phyloP scores from a whole-genome alignment of 2,329 filamentous ascomycete genomes.

The Setomelanomma holmii region DNA sequence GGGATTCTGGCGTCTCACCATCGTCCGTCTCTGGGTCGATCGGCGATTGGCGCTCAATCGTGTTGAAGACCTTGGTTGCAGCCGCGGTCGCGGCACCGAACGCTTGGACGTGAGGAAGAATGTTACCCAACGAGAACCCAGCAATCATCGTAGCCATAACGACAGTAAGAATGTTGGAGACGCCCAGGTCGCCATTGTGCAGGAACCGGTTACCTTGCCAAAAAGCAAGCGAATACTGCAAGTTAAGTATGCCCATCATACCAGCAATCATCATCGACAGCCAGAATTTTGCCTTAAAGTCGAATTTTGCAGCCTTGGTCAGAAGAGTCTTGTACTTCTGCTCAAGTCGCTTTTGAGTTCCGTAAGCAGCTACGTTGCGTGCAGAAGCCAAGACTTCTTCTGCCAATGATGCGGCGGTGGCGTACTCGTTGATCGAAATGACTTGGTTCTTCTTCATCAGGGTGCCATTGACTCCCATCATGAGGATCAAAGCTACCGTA shows the following conservation, averaged over 20 bases:
- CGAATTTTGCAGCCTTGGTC: constrained; percentile 73
- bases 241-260: constrained; percentile 84
- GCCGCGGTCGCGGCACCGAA: constrained; percentile 85
- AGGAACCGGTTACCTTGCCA: constrained; percentile 66
- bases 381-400: constrained; percentile 96
- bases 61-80: constrained; percentile 89
- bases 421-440: constrained; percentile 77
- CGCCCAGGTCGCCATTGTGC: constrained; percentile 59
- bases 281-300: constrained; percentile 75
- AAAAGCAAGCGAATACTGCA: constrained; percentile 65
- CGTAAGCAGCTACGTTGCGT: constrained; percentile 90
- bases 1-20: constrained; percentile 74
- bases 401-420: constrained; percentile 82
- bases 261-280: constrained; percentile 80
- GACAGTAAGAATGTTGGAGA: constrained; percentile 81
- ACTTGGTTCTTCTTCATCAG: constrained; percentile 82
- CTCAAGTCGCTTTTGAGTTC: constrained; percentile 90
- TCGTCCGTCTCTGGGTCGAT: constrained; percentile 76
- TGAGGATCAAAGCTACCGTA: constrained; percentile 76
- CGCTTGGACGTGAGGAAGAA: constrained; percentile 77
- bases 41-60: constrained; percentile 87
- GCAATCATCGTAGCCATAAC: constrained; percentile 92
- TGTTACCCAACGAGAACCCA: constrained; percentile 82
- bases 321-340: constrained; percentile 83
- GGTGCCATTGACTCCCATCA: constrained; percentile 76